Evolutionary conservation across 768 basidiomycete genomes (phyloP), one percentile per base, ranked within the genome.

Genomic region (Tulasnella sp.): DNA sequence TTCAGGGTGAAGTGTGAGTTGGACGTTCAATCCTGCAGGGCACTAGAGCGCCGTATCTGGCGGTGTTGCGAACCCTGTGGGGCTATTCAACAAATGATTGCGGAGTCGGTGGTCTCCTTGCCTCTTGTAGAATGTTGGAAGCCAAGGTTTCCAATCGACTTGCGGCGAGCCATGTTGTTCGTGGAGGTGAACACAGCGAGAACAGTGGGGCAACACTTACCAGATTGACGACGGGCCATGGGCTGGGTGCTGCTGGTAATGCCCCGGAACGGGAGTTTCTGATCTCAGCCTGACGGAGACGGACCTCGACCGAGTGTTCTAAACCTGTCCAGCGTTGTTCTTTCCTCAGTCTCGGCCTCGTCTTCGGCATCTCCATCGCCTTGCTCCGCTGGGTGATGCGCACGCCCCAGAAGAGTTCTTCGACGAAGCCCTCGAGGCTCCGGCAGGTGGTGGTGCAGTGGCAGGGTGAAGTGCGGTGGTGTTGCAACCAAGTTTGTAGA

Each of bases 281-380:
- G 62, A 68, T 14, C 62, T 36, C 2, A 68, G 62, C 62, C 62
- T 68, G 62, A 68, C 62, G 31, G 62, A 68, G 16, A 68, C 62
- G 8, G 58, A 48, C 62, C 62, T 68, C 62, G 62, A 68, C 31
- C 62, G 62, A 18, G 62, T 68, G 62, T 68, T 68, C 31, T 68
- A 68, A 36, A 31, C 34, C 12, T 18, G 62, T 2, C n/a, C 62
- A 14, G 5, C 19, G 62, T 68, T 24, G 62, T 34, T 68, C 62
- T n/a, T 68, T 68, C 62, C 62, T 68, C 62, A 14, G 62, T 68
- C 62, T 68, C 62, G 21, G 62, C 62, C 62, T 68, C 62, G 12
- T 68, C 62, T 36, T 68, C 62, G 14, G 62, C 62, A 68, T 68
- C 62, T 8, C 52, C 52, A 52, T 52, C 52, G 52, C 52, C 52